Conservation (phyloP, 179 eudicot genomes). For the Silene noctiflora region DNA sequence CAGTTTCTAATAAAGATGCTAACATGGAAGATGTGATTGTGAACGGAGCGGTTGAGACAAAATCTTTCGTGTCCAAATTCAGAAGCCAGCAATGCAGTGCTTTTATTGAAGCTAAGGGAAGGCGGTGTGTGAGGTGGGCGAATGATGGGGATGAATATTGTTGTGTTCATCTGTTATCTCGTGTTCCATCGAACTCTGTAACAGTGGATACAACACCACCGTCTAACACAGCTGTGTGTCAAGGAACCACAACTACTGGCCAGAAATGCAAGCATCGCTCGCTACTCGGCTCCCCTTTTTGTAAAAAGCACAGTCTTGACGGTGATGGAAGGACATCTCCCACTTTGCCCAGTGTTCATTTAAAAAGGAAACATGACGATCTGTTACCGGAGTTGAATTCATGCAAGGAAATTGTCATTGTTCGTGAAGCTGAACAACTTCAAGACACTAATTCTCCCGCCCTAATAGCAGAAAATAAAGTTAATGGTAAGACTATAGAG, state of each 20-base stretch:
- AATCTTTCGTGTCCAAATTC: conserved; percentile 31
- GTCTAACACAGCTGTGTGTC: conserved; percentile 58
- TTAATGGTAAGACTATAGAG: conserved; percentile 33
- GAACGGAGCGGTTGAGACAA: conserved; percentile 33
- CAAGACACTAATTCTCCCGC: conserved; percentile 43
- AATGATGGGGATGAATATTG: conserved; percentile 91
- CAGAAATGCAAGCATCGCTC: conserved; percentile 87
- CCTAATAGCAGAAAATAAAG: conserved; percentile 27
- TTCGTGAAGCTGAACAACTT: conserved; percentile 41
- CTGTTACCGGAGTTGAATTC: conserved; percentile 29
- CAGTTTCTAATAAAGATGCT: conserved; percentile 32
- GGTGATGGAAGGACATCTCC: conserved; percentile 35
- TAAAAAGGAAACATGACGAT: conserved; percentile 60
- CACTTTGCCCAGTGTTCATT: conserved; percentile 35
- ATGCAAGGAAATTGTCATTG: conserved; percentile 40
- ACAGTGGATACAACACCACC: conserved; percentile 44
- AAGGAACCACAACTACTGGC: conserved; percentile 80
- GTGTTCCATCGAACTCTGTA: conserved; percentile 36
- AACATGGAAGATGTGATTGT: conserved; percentile 31
- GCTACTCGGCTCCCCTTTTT: conserved; percentile 57
- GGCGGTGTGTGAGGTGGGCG: conserved; percentile 96
- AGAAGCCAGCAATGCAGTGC: conserved; percentile 72
- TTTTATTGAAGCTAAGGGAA: conserved; percentile 87
- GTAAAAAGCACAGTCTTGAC: conserved; percentile 79
- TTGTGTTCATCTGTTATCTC: conserved; percentile 85